Base-by-base conservation (phyloP, 2,329 filamentous ascomycete species). In the Colletotrichum ledebouriae region DNA sequence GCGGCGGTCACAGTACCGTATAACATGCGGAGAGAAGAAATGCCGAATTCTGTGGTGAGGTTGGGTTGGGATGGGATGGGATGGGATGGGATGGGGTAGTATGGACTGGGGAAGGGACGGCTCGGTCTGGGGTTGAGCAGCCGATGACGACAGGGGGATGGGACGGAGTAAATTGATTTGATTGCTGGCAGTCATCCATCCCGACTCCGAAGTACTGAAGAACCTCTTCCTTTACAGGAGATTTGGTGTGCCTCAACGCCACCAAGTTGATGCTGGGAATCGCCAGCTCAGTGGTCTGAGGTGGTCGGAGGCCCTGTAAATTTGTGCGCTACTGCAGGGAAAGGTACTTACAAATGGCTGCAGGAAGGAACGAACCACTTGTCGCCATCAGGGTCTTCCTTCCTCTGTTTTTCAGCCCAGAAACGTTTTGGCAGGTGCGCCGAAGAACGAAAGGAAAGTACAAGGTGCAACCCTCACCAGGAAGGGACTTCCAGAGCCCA, bases 1-100 rank as follows among this genome's bases (percentile, higher is more conserved):
- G 4, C 6, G 25, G 25, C 25, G 25, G 29, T 29, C 7, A 29
- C 50, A 44, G 44, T 52, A 17, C 17, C 15, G 52, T 15, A 46
- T 42, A 57, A 4, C 53, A 42, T 64, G 53, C 53, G 59, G 64
- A 64, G 60, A 47, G 12, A 39, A 34, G 17, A 46, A 34, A 44
- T 53, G 47, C 53, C 61, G 25, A 59, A 25, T 46, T 37, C 55
- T 22, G 34, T 33, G 34, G 62, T 29, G 62, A 65, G 29, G 56
- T 55, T 29, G 22, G 22, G 22, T 22, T 22, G 22, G 2, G 22
- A 22, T 22, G 22, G 22, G 22, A 22, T 29, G 47, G 10, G 55
- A 13, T 59, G 44, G 34, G 29, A 53, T 17, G 15, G 37, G 47
- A 20, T 55, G 44, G 34, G 29, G 37, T 17, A 11, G 37, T 37